Base-by-base conservation (phyloP, 768 basidiomycete species). In the Leccinum olivaceopallidum region DNA sequence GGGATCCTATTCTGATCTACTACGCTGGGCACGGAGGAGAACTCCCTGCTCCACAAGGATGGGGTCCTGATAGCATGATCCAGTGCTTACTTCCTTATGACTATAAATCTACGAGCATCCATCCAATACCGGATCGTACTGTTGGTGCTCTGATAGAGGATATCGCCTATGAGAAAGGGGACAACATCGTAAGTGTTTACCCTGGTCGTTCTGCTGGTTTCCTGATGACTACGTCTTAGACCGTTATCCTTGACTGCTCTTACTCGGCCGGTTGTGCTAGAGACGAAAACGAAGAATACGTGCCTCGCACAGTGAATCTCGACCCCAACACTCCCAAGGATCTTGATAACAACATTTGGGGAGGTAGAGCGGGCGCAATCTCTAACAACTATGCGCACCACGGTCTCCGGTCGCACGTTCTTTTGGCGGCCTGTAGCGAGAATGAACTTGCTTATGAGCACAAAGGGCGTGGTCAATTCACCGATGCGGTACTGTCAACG, bases 191-290 rank as follows among this genome's bases (percentile, higher is more conserved):
- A 48, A 37, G 80, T 62, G 53, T 1, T 7, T 22, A 22, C 4
- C 42, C 16, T 24, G 18, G 37, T 4, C 16, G 1, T 2, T 53
- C 32, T 20, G 26, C 22, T 42, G 20, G 7, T 48, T n/a, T 32
- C 2, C 32, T 57, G 32, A 59, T 58, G 10, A 52, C 30, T 22
- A 2, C 22, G 13, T 18, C 18, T 56, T 56, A 82, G 81, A 80
- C 77, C 12, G 66, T 82, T 16, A 78, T 82, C 50, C 69, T 82
- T 6, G 81, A 81, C 56, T 81, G 81, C 52, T 82, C 80, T 62
- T 70, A 75, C 63, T 78, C 81, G 6, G 78, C 70, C 1, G 77
- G 78, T 1, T 69, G 76, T 10, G 75, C 69, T 12, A 73, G 79
- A 13, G 30, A n/a, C n/a, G n/a, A n/a, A n/a, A n/a, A n/a, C n/a